Base-by-base conservation (phyloP, 768 basidiomycete genomes). In the Plicaturopsis crispa region DNA sequence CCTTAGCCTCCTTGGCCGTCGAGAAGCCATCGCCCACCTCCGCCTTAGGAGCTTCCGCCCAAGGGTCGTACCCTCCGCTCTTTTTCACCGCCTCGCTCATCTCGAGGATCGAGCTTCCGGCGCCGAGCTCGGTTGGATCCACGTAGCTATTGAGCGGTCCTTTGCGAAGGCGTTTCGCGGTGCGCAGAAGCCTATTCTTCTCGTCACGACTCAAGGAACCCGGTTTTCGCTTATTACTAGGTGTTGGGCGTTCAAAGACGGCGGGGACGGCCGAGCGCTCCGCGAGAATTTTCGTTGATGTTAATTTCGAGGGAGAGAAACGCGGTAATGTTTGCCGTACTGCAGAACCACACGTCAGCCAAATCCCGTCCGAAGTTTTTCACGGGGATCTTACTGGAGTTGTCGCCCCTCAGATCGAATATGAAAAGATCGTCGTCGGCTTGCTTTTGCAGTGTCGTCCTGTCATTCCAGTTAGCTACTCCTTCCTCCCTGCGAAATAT, bases 191-290 rank as follows among this genome's bases (percentile, higher is more conserved):
- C 10, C 80, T 66, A 17, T 76, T 77, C 56, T 92, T 92, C 42
- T 92, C 85, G 38, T 78, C 79, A 3, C 67, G 54, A 20, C 69
- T 76, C 8, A 90, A 45, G 4, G 52, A 55, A 18, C 38, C 41
- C 0, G 61, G 39, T 53, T 73, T 74, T 11, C 69, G 59, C 48
- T 74, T 78, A 1, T 54, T 38, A 8, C 65, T 50, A 40, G 56
- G 50, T 7, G 62, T 46, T 3, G 55, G 41, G 12, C 75, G 78
- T n/a, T 88, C 84, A 41, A 72, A 62, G 22, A 93, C 75, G 0
- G 91, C 85, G 11, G 91, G 87, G 10, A 94, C 73, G 4, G 92
- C 91, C 2, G 91, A 93, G 14, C 91, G 82, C 53, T 91, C 79
- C 0, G 79, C 60, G 12, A 96, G 76, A 22, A 94, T 84, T 67